Conservation (phyloP, 805 yeast genomes). For the Lachancea quebecensis region DNA sequence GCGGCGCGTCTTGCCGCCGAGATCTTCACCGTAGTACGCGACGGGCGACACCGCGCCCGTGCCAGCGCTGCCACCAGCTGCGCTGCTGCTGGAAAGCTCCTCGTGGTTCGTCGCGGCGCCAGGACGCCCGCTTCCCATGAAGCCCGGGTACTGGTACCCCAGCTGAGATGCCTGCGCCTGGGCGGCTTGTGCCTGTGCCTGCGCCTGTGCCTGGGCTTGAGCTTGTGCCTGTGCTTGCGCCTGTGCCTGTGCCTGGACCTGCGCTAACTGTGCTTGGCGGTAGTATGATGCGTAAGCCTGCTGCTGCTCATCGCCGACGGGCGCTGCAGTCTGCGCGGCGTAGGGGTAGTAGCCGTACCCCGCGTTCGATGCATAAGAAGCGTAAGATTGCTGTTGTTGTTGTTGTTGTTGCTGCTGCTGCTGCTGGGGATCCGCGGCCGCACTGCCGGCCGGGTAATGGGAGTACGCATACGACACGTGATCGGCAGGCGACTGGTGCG, state of each 20-base stretch:
- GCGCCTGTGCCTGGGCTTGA: conserved; percentile 6
- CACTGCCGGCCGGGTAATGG: conserved; percentile 6
- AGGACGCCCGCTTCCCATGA: conserved; percentile 7
- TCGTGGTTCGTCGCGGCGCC: background rate
- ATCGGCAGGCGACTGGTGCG: conserved; percentile 7
- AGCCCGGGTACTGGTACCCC: conserved; percentile 18
- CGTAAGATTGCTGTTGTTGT: conserved; percentile 10
- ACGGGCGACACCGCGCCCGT: background rate
- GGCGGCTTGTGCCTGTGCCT: conserved; percentile 4
- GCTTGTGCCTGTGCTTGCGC: conserved; percentile 6
- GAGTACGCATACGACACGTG: conserved; percentile 4
- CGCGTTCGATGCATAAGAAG: background rate
- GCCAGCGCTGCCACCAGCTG: background rate
- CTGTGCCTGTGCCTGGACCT: conserved; percentile 6
- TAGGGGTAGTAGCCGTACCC: conserved; percentile 2
- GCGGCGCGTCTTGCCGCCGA: background rate
- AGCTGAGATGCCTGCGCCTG: conserved; percentile 6
- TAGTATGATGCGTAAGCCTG: conserved; percentile 3
- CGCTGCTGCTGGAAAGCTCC: background rate
- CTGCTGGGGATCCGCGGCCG: conserved; percentile 7
- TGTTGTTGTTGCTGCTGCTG: conserved; percentile 10
- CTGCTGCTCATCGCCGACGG: conserved; percentile 2
- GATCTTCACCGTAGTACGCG: conserved; percentile 2
- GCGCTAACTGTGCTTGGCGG: conserved; percentile 7
- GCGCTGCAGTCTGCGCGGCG: background rate